Percentiles rank a stretch among this genome's conserved stretches.
Evolutionary conservation across 352 stramenopile genomes (phyloP).

Genomic region (Pythium utonaiense): DNA sequence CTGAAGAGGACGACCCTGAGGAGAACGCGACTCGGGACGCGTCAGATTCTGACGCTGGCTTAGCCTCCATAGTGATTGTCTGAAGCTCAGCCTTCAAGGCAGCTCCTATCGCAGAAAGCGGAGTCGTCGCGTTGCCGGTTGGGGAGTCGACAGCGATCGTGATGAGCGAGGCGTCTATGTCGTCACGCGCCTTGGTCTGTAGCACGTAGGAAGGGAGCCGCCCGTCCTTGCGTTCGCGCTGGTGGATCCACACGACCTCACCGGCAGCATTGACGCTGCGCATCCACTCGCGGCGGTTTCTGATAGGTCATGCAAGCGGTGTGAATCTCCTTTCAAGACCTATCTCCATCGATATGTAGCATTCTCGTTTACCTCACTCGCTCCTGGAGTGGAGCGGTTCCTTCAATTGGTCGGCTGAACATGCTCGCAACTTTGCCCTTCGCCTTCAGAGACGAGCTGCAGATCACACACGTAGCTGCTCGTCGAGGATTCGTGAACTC

Average conservation of each 20-base stretch:
- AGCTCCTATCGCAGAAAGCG: background rate
- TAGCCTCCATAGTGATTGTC: background rate
- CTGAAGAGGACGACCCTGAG: background rate
- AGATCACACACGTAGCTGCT: constrained; percentile 12
- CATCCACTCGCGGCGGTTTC: constrained; percentile 17
- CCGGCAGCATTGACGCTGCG: constrained; percentile 1
- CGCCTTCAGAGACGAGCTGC: background rate
- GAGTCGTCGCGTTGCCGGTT: background rate
- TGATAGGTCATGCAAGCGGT: background rate
- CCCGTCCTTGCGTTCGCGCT: background rate
- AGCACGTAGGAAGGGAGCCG: constrained; percentile 12
- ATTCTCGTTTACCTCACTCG: background rate
- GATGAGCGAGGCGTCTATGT: background rate
- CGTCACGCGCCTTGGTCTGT: background rate
- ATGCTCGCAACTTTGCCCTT: background rate
- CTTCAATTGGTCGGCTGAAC: background rate
- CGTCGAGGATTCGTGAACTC: constrained; percentile 19
- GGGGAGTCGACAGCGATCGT: background rate
- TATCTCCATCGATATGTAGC: background rate
- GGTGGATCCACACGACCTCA: constrained; percentile 9
- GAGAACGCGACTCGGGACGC: background rate
- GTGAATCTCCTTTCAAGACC: too few relatives aligned
- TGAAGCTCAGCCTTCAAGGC: background rate
- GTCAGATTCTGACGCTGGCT: background rate
- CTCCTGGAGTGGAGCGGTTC: background rate